Percentiles rank a stretch among this genome's conserved stretches.
Conservation (phyloP, 2,329 filamentous ascomycete genomes). For the Botrytis fragariae region DNA sequence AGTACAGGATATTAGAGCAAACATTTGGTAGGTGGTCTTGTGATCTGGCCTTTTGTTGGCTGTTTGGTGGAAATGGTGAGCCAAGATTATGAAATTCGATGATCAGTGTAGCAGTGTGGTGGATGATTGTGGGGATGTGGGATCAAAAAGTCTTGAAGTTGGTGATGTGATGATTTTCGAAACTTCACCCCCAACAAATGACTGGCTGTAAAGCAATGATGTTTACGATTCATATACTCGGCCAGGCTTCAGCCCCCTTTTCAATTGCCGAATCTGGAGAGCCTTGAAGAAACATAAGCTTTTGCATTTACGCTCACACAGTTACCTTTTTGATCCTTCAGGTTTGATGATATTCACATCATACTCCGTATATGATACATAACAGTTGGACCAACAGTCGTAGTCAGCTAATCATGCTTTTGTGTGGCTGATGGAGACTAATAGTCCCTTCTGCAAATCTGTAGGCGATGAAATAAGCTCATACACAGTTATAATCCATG, state of each 20-base stretch:
- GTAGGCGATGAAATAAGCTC: conserved; percentile 17
- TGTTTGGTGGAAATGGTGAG: not conserved
- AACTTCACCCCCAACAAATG: not conserved
- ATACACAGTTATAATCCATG: not conserved
- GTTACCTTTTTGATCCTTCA: conserved; percentile 1
- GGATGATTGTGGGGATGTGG: not conserved
- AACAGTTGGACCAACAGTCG: not conserved
- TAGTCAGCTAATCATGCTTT: not conserved
- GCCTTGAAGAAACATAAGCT: conserved; percentile 13
- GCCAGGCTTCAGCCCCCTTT: not conserved
- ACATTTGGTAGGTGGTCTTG: conserved; percentile 2
- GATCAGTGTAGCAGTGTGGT: not conserved
- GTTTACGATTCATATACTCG: not conserved
- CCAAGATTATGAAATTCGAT: not conserved
- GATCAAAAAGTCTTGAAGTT: not conserved
- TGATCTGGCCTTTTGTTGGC: conserved; percentile 3
- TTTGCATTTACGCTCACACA: not conserved
- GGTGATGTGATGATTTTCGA: conserved; percentile 3
- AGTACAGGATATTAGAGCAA: not conserved
- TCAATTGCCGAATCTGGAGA: not conserved
- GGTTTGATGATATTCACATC: conserved; percentile 11
- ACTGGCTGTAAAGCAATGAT: not conserved
- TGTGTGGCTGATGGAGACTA: not conserved
- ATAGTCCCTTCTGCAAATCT: conserved; percentile 9
- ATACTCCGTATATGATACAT: not conserved